A percentile compares a stretch with the other conserved stretches of the same genome.
phyloP scores from a whole-genome alignment of 768 basidiomycete genomes.

The Rhizopogon rudus region DNA sequence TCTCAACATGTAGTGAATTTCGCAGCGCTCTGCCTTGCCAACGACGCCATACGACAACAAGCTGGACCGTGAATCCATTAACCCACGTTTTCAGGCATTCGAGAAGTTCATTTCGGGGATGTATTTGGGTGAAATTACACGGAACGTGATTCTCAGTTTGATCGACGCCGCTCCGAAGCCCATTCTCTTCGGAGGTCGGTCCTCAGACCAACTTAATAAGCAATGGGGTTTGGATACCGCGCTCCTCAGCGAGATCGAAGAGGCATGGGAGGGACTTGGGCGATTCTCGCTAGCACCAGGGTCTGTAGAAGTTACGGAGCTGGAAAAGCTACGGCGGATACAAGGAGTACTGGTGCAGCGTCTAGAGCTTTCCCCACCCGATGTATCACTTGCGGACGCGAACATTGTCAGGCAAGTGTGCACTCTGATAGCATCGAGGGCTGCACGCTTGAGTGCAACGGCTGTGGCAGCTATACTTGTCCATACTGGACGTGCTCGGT shows the following conservation, averaged over 20 bases:
- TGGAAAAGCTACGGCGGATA: slow-evolving; percentile 46
- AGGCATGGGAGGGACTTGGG: slow-evolving; percentile 57
- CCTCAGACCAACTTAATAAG: slow-evolving; percentile 66
- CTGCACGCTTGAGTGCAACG: slow-evolving; percentile 78
- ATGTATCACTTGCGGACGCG: slow-evolving; percentile 56
- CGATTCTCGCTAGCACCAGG: slow-evolving; percentile 18
- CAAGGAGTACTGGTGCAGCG: slow-evolving; percentile 56
- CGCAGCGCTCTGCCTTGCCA: slow-evolving; percentile 75
- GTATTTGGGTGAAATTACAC: slow-evolving; percentile 95
- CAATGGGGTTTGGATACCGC: slow-evolving; percentile 96
- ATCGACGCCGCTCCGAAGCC: slow-evolving; percentile 70
- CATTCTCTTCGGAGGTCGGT: slow-evolving; percentile 77
- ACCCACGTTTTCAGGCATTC: slow-evolving; percentile 88
- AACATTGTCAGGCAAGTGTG: slow-evolving; percentile 83
- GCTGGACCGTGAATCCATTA: slow-evolving; percentile 91
- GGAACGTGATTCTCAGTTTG: slow-evolving; percentile 79
- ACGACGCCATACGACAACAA: slow-evolving; percentile 88
- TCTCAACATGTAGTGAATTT: background rate
- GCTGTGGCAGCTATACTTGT: slow-evolving; percentile 83
- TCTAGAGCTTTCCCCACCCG: slow-evolving; percentile 35
- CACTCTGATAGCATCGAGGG: slow-evolving; percentile 73
- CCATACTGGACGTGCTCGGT: slow-evolving; percentile 69
- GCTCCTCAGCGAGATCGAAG: slow-evolving; percentile 81
- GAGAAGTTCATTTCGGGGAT: slow-evolving; percentile 99
- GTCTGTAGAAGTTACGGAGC: slow-evolving; percentile 3